Base-by-base conservation (phyloP, 2,329 filamentous ascomycete genomes). In the Nemania serpens region DNA sequence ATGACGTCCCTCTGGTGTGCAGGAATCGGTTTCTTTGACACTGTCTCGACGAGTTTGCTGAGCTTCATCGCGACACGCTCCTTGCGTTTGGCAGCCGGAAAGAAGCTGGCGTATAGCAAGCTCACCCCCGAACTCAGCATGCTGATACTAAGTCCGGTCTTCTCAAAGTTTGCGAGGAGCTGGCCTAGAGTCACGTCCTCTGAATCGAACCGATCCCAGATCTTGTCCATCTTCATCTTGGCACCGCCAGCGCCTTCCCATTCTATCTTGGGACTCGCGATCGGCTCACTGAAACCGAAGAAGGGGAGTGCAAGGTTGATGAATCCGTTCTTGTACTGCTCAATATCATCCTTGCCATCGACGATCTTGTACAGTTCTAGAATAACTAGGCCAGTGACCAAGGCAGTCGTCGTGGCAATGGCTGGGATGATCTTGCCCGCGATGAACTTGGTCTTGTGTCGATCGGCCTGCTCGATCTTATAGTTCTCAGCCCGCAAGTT, bases 271-370 rank as follows among this genome's bases (percentile, higher is more conserved):
- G 93, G 92, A 69, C 92, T 97, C 5, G 88, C 88, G 70, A 99
- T 96, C 2, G 95, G 95, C 79, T 99, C 95, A 72, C 92, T 96
- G 84, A 99, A 99, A 41, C 94, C 94, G 70, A 99, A 97, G 84
- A 99, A 98, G 0, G 95, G 95, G 66, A 99, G 81, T 1, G 95
- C 95, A 68, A 99, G 80, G 79, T 99, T 99, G 78, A 98, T 84
- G 77, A 99, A 99, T 15, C 95, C 95, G 74, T 99, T 99, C 86
- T 98, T 98, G 88, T 96, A 99, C 78, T 98, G 91, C 79, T 98
- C 95, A 66, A 97, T 89, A 69, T 98, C 92, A n/a, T 84, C 86
- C 83, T 99, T 97, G 73, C 93, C 94, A 72, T 98, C 95, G 47
- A 99, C 83, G 65, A 99, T 86, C 86, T 99, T 99, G 88, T 91